phyloP scores from a whole-genome alignment of 192 early-diverging fungal species.

The Funneliformis geosporum region DNA sequence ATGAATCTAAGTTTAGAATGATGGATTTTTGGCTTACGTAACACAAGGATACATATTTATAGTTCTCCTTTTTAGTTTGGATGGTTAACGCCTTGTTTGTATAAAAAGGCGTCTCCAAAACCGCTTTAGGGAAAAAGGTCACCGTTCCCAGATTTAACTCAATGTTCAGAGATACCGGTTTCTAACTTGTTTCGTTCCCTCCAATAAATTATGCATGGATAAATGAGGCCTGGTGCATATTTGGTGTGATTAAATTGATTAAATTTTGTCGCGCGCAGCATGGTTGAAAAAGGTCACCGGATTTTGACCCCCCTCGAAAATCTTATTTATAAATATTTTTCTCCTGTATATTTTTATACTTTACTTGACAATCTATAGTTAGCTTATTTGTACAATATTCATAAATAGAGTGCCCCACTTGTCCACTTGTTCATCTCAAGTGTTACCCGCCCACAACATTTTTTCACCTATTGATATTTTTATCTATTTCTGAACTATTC shows the following conservation, averaged over 20 bases:
- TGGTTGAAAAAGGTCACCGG: background rate
- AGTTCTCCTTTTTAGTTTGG: background rate
- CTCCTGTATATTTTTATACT: background rate
- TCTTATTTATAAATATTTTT: background rate
- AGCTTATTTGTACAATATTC: background rate
- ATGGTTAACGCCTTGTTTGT: background rate
- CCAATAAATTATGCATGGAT: background rate
- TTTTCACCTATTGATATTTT: background rate
- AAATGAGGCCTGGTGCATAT: background rate
- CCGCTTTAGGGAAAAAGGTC: background rate
- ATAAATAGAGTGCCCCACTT: background rate
- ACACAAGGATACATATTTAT: too few species aligned
- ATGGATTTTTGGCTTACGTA: too few species aligned
- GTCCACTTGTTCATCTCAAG: background rate
- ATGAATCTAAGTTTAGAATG: too few species aligned
- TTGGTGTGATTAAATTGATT: background rate
- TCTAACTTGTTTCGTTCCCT: background rate
- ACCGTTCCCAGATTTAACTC: background rate
- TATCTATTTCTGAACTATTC: background rate
- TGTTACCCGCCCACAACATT: background rate
- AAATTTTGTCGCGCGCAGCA: background rate
- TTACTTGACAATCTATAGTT: background rate
- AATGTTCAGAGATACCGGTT: background rate
- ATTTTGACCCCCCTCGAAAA: background rate
- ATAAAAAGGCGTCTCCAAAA: background rate